A percentile compares a stretch with the other conserved stretches of the same genome.
phyloP scores from a whole-genome alignment of 768 basidiomycete genomes.

The Boletellus emodensis region DNA sequence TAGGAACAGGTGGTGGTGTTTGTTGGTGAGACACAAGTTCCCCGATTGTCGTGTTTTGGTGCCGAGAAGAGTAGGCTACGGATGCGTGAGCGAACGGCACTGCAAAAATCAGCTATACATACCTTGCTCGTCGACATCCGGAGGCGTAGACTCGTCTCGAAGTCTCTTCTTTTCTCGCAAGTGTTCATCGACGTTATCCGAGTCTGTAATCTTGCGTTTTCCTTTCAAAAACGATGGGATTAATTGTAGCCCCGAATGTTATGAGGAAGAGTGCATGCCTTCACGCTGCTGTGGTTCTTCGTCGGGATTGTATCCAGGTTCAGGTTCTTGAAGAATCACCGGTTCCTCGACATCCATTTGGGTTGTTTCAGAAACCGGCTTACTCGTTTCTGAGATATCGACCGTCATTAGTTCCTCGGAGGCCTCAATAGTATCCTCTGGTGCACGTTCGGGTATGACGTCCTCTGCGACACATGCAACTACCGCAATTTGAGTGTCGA shows the following conservation, averaged over 20 bases:
- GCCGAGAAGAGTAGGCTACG: slow-evolving; percentile 17
- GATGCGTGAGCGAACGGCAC: slow-evolving; percentile 1
- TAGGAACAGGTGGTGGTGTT: slow-evolving; percentile 32
- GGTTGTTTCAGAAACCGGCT: not conserved
- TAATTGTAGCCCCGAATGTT: not conserved
- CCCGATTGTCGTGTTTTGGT: slow-evolving; percentile 11
- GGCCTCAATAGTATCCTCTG: slow-evolving; percentile 5
- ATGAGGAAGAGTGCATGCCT: slow-evolving; percentile 6
- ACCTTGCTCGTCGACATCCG: slow-evolving; percentile 46
- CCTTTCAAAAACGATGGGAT: slow-evolving; percentile 9
- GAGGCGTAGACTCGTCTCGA: slow-evolving; percentile 21
- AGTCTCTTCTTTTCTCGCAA: slow-evolving; percentile 26
- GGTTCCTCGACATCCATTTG: slow-evolving; percentile 16
- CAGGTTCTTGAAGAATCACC: slow-evolving; percentile 4
- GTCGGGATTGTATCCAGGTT: slow-evolving; percentile 3
- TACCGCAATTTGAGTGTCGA: slow-evolving; percentile 1
- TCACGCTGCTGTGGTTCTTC: slow-evolving; percentile 18
- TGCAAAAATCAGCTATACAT: not conserved
- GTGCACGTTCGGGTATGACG: not conserved
- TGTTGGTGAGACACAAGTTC: slow-evolving; percentile 15
- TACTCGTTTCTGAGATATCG: slow-evolving; percentile 5
- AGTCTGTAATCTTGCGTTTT: slow-evolving; percentile 26
- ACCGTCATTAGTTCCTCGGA: slow-evolving; percentile 8
- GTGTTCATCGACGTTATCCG: slow-evolving; percentile 21
- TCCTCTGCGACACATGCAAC: slow-evolving; percentile 7